Evolutionary conservation across 148 eudicot species (phyloP), one percentile per base, ranked within the genome.

Genomic region (Heliamphora exappendiculata): DNA sequence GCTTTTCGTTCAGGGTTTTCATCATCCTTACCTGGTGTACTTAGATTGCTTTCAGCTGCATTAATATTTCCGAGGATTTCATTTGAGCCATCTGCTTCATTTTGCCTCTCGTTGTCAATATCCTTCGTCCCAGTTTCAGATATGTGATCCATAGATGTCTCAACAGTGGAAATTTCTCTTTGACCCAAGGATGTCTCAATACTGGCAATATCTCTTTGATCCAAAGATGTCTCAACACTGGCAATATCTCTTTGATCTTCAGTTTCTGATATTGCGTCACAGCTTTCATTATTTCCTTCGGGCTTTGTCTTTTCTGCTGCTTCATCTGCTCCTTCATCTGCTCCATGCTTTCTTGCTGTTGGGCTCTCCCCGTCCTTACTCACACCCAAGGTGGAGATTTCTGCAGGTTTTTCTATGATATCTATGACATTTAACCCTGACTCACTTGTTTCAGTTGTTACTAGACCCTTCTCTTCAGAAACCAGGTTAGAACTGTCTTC

Each of bases 271-370:
- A 69, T 36, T 29, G 53, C 51, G n/a, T 59, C 66, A 1, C 13
- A 24, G 34, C 36, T 47, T 60, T 50, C 75, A 34, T 7, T 33
- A 8, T 65, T 50, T 31, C 11, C 29, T 64, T 34, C 71, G 65
- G 42, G 22, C 36, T 75, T 47, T 45, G n/a, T 50, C 78, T 31
- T 33, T 36, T 64, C 49, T 4, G 33, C 17, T 24, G 76, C 20
- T 55, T 73, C 66, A 54, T 55, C 65, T 14, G 76, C 54, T 42
- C 28, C 20, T 55, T 73, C 66, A 54, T 55, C 65, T 14, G 76
- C 54, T 42, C 28, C 67, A 42, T 74, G 53, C 37, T 49, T 31
- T 49, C 71, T 50, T 51, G 26, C 72, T 6, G 45, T 64, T 34
- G 54, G 69, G 26, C 16, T 74, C 22, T 42, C 68, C 53, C 20